A percentile compares a stretch with the other conserved stretches of the same genome.
These are phyloP conservation scores for Mycena capillaripes DNA, from an alignment of 768 basidiomycete genomes.

Conservation along the genomic window DNA sequence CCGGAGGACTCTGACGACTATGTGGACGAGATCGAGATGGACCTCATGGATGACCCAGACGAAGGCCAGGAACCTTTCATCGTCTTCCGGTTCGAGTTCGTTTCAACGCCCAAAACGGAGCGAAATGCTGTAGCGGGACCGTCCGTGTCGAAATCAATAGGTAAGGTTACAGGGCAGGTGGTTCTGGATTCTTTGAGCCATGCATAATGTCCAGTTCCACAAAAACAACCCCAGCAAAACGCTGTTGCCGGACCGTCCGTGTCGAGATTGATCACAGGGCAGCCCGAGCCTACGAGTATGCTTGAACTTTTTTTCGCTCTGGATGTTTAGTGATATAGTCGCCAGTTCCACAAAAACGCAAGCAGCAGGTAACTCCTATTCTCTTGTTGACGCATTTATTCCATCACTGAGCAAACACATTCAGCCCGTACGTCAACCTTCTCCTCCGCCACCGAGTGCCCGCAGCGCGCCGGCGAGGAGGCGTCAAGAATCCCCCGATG, in stretches of 20 bases:
- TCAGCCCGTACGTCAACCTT: background rate
- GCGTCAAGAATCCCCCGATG: background rate
- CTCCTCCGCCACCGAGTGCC: background rate
- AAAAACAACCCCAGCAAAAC: no score
- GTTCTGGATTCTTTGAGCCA: no score
- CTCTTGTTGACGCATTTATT: background rate
- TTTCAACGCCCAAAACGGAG: background rate
- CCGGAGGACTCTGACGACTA: background rate
- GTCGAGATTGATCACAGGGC: background rate
- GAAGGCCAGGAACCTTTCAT: conserved; percentile 11
- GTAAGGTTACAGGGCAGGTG: no score
- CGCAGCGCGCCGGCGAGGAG: background rate
- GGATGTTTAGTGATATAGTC: background rate
- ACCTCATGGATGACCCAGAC: conserved; percentile 10
- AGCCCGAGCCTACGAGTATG: no score
- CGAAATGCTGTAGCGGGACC: background rate
- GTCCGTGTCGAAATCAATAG: no score
- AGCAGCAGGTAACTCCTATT: background rate
- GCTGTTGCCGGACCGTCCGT: background rate
- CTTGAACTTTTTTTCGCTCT: background rate
- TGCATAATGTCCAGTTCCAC: no score
- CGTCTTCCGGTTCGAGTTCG: conserved; percentile 10
- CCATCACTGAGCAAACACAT: background rate
- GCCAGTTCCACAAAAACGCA: conserved; percentile 18
- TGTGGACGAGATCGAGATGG: conserved; percentile 4